Base-by-base conservation (phyloP, 495 filamentous ascomycete species). In the Daldinia decipiens region DNA sequence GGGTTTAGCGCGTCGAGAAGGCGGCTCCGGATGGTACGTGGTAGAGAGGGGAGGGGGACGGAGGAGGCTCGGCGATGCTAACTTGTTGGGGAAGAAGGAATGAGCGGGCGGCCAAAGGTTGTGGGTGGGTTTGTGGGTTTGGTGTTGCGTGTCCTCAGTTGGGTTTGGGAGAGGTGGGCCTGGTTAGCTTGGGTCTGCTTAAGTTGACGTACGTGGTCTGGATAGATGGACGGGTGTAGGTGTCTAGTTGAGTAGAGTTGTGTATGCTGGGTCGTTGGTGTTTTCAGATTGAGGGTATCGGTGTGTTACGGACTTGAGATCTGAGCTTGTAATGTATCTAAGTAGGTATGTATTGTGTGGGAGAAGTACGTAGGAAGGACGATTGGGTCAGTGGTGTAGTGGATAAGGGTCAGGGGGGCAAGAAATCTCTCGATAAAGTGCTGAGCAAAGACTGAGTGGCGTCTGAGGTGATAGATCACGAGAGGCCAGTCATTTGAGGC, bases 381-480 rank as follows among this genome's bases (percentile, higher is more conserved):
- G 12, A 36, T 36, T 13, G 8, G 43, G 17, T 47, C 43, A 4
- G 43, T 19, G 43, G 43, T 45, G 21, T 12, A 17, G 43, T 47
- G 17, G n/a, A 5, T 36, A 36, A 13, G 2, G 9, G 32, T 3
- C 13, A 24, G 17, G n/a, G 40, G 39, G n/a, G 1, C 17, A 21
- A 2, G 43, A 17, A 47, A 47, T 47, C 43, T 47, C 0, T 47
- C 24, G 43, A 47, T 47, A 47, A 1, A 47, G 43, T 47, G 43
- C 43, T 47, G 43, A 47, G 43, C 21, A 47, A 24, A 47, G 43
- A 24, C 11, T 24, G 19, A 24, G 43, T 47, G 19, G 43, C 43
- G 43, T 47, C 43, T 24, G 43, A 47, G 43, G 43, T 47, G 43
- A 47, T 47, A 47, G 19, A 47, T 47, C 43, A 47, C 43, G 43